Evolutionary conservation across 1,284 basidiomycete species (phyloP).

Genomic region (Leccinum angustisporum): DNA sequence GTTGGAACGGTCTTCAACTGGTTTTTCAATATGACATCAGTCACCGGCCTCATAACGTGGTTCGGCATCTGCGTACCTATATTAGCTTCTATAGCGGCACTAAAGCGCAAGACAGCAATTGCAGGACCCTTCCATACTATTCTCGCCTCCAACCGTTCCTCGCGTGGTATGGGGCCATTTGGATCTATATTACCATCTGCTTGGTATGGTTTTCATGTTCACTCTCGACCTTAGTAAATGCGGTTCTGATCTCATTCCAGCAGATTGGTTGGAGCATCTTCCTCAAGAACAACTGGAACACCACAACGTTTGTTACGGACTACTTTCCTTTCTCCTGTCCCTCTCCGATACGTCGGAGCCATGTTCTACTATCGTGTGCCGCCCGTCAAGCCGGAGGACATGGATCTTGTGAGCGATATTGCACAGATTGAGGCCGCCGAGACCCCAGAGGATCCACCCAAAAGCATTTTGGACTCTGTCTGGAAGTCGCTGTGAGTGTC

Average conservation of each 20-base stretch:
- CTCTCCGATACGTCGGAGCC: slow-evolving; percentile 65
- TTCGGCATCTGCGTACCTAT: slow-evolving; percentile 81
- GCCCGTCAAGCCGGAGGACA: slow-evolving; percentile 54
- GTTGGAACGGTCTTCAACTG: slow-evolving; percentile 74
- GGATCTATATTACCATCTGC: slow-evolving; percentile 58
- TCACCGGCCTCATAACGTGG: slow-evolving; percentile 75
- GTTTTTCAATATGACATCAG: slow-evolving; percentile 73
- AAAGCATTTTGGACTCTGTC: slow-evolving; percentile 63
- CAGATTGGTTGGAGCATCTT: slow-evolving; percentile 79
- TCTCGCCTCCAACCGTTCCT: slow-evolving; percentile 66
- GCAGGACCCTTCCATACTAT: slow-evolving; percentile 59
- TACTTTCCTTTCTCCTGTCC: slow-evolving; percentile 79
- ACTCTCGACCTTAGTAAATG: not conserved
- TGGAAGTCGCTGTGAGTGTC: slow-evolving; percentile 70
- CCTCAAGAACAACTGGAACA: slow-evolving; percentile 62
- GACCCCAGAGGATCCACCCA: slow-evolving; percentile 72
- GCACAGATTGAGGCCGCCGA: slow-evolving; percentile 72
- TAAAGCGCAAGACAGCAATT: slow-evolving; percentile 74
- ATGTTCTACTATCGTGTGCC: slow-evolving; percentile 52
- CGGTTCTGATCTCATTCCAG: slow-evolving; percentile 36
- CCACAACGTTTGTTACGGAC: slow-evolving; percentile 69
- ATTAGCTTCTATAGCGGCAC: slow-evolving; percentile 77
- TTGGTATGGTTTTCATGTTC: slow-evolving; percentile 52
- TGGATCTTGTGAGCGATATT: slow-evolving; percentile 77
- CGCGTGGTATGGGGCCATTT: slow-evolving; percentile 63